Percentiles rank a stretch among this genome's conserved stretches.
Conservation (phyloP, 176 grass and related monocot species). For the Avena eriantha region DNA sequence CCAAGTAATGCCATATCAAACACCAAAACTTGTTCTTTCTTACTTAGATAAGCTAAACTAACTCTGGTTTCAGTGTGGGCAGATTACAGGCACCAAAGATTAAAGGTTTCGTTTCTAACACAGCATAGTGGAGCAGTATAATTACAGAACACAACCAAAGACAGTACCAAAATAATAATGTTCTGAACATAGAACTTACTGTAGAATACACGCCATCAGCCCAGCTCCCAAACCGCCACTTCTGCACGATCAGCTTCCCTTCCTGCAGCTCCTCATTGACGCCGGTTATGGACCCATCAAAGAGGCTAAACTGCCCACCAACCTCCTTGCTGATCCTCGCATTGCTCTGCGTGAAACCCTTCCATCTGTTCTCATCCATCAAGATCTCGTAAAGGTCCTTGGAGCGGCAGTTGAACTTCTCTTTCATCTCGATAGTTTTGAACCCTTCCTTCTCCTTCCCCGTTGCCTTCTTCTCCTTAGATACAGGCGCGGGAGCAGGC, state of each 20-base stretch:
- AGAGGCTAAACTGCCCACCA: conserved; percentile 89
- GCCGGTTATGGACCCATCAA: conserved; percentile 86
- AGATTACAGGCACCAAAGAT: not conserved
- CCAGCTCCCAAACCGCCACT: conserved; percentile 92
- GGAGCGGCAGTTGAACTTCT: conserved; percentile 89
- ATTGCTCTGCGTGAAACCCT: conserved; percentile 96
- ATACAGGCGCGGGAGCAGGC: conserved; percentile 16
- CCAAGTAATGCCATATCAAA: conserved; percentile 8
- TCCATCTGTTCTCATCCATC: conserved; percentile 99
- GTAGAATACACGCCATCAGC: conserved; percentile 76
- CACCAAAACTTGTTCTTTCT: not conserved
- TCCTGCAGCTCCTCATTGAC: conserved; percentile 94
- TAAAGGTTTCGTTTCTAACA: not conserved
- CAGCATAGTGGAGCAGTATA: not conserved
- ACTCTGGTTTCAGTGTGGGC: not conserved
- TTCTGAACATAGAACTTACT: conserved; percentile 46
- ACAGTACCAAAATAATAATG: not conserved
- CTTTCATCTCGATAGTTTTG: conserved; percentile 81
- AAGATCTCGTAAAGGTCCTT: conserved; percentile 92
- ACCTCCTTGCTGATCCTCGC: conserved; percentile 91
- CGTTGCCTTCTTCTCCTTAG: conserved; percentile 64
- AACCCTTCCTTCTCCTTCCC: conserved; percentile 88
- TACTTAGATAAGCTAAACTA: not conserved
- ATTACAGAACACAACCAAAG: not conserved
- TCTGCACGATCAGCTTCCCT: conserved; percentile 87